phyloP scores from a whole-genome alignment of 352 stramenopile genomes.

The Nothophytophthora sp. region DNA sequence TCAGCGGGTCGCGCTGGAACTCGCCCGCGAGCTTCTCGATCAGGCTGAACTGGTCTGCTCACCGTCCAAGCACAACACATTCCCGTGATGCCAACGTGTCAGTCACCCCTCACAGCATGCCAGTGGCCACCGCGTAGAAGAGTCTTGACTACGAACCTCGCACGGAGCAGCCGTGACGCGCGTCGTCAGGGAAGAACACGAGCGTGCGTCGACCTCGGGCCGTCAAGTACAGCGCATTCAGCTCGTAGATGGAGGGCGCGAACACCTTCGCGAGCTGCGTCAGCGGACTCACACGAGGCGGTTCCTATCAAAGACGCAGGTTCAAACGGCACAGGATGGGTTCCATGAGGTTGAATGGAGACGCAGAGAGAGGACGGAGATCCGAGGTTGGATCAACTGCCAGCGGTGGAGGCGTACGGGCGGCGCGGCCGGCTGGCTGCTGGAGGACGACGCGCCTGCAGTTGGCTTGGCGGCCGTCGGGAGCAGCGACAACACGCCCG shows the following conservation, averaged over 20 bases:
- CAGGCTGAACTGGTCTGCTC: conserved; percentile 65
- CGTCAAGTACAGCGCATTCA: conserved; percentile 68
- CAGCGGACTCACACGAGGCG: conserved; percentile 31
- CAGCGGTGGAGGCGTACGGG: too few relatives aligned
- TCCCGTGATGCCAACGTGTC: too few relatives aligned
- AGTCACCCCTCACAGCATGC: too few relatives aligned
- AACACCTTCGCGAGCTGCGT: conserved; percentile 67
- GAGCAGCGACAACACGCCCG: conserved; percentile 49
- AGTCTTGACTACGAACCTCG: conserved; percentile 40
- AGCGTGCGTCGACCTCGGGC: conserved; percentile 57
- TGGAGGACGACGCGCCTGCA: background rate
- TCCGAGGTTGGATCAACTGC: too few relatives aligned
- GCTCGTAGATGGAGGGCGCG: conserved; percentile 64
- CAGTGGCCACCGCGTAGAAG: too few relatives aligned
- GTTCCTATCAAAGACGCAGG: conserved; percentile 14
- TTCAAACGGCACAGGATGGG: too few relatives aligned
- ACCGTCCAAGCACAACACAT: too few relatives aligned
- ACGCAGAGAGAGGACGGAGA: too few relatives aligned
- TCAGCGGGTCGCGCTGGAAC: conserved; percentile 74
- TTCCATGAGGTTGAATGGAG: too few relatives aligned
- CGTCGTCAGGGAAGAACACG: conserved; percentile 63
- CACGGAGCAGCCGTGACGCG: conserved; percentile 45
- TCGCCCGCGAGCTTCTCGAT: conserved; percentile 68
- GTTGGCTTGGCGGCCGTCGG: conserved; percentile 21
- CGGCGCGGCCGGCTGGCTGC: too few relatives aligned